A percentile compares a stretch with the other conserved stretches of the same genome.
phyloP scores from a whole-genome alignment of 192 early-diverging fungal species.

The Spinellus fusiger region DNA sequence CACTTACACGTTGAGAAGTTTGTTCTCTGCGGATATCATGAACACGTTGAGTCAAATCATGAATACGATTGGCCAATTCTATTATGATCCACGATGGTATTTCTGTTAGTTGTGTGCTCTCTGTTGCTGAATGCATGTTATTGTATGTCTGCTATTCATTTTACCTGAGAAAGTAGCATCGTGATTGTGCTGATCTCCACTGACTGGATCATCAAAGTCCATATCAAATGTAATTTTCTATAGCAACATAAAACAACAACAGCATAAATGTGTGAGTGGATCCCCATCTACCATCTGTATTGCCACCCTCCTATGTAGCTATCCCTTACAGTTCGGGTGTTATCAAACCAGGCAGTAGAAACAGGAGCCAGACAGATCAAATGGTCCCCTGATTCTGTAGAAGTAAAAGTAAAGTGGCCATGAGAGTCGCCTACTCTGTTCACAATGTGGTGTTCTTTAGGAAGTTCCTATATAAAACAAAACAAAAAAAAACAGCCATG shows the following conservation, averaged over 20 bases:
- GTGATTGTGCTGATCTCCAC: constrained; percentile 19
- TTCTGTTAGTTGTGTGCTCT: neutral
- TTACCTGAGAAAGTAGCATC: constrained; percentile 34
- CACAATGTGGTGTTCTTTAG: constrained; percentile 49
- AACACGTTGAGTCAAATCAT: constrained; percentile 78
- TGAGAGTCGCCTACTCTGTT: constrained; percentile 65
- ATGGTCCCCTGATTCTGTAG: constrained; percentile 85
- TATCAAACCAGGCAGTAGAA: constrained; percentile 66
- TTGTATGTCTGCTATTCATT: neutral
- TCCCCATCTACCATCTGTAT: constrained; percentile 25
- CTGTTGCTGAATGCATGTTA: neutral
- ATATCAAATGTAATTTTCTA: constrained; percentile 44
- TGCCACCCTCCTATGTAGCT: neutral
- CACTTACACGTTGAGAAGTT: constrained; percentile 77
- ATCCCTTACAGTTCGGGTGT: constrained; percentile 52
- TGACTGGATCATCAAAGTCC: constrained; percentile 38
- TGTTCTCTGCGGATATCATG: constrained; percentile 84
- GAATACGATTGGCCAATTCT: constrained; percentile 69
- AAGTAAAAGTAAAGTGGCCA: constrained; percentile 90
- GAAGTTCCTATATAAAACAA: constrained; percentile 36
- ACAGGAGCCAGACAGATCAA: constrained; percentile 77
- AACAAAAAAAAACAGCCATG: neutral
- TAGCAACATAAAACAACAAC: constrained; percentile 1
- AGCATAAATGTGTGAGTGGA: neutral
- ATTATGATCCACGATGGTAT: neutral